These are phyloP conservation scores for Adansonia gregorii DNA, from an alignment of 441 rosid species.

Conservation along the genomic window DNA sequence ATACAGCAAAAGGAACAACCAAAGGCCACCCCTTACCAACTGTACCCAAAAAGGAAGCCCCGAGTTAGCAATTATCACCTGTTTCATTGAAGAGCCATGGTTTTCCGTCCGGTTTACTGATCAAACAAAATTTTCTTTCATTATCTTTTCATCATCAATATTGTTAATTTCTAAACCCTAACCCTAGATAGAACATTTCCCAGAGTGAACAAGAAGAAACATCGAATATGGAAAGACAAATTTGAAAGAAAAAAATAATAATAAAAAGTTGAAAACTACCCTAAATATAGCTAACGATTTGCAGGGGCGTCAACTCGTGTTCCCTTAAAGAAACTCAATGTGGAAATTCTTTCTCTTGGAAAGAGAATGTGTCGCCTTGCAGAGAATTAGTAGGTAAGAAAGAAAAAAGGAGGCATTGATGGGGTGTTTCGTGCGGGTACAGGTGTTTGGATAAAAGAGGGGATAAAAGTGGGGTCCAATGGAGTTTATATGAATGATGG, in stretches of 20 bases:
- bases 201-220: slow-evolving; percentile 30
- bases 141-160: neutral
- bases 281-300: slow-evolving; percentile 40
- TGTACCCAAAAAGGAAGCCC: slow-evolving; percentile 10
- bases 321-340: slow-evolving; percentile 40
- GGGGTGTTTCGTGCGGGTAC: neutral
- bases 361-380: slow-evolving; percentile 27
- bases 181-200: slow-evolving; percentile 26
- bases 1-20: slow-evolving; percentile 17
- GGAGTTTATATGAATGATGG: neutral
- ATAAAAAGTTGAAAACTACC: slow-evolving; percentile 14
- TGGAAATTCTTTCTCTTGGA: slow-evolving; percentile 30
- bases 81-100: slow-evolving; percentile 40
- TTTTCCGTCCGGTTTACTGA: slow-evolving; percentile 3
- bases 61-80: slow-evolving; percentile 23
- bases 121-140: neutral
- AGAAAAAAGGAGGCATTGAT: too few species aligned
- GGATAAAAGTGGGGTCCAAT: slow-evolving; percentile 22
- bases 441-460: neutral
- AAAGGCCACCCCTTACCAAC: slow-evolving; percentile 19
- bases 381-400: neutral
- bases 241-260: neutral
- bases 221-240: slow-evolving; percentile 34
- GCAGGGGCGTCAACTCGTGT: slow-evolving; percentile 39
- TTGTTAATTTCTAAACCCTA: slow-evolving; percentile 35